Evolutionary conservation across 305 asterid species (phyloP).

Genomic region (Solanum hybrid): DNA sequence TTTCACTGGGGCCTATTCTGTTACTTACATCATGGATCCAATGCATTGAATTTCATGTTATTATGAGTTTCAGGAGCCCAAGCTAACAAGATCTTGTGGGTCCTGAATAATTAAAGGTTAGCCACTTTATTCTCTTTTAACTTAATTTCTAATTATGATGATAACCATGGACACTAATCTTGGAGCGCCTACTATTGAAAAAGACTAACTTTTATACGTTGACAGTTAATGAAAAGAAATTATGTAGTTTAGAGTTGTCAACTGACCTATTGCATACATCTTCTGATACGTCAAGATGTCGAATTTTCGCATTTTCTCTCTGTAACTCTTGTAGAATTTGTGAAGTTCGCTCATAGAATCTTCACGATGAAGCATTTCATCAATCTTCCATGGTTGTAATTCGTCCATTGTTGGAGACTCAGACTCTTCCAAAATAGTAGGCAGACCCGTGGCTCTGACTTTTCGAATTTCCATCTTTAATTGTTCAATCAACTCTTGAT

Average conservation of each 20-base stretch:
- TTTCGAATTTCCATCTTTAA: conserved; percentile 76
- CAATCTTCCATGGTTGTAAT: conserved; percentile 90
- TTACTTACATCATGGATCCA: conserved; percentile 3
- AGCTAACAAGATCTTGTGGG: conserved; percentile 38
- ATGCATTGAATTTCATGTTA: conserved; percentile 12
- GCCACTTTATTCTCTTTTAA: neutral
- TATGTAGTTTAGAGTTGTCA: neutral
- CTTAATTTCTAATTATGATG: neutral
- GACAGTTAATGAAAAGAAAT: neutral
- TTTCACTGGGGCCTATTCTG: neutral
- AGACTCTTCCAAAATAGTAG: conserved; percentile 91
- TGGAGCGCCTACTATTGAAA: conserved; percentile 9
- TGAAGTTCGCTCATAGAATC: conserved; percentile 74
- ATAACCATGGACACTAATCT: neutral
- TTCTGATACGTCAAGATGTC: conserved; percentile 95
- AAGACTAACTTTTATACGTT: neutral
- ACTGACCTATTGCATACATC: conserved; percentile 97
- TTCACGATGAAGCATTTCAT: conserved; percentile 50
- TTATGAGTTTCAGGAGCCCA: conserved; percentile 22
- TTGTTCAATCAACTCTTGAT: conserved; percentile 92
- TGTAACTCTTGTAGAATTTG: conserved; percentile 67
- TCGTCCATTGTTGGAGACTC: conserved; percentile 75
- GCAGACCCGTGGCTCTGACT: conserved; percentile 80
- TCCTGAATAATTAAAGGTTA: conserved; percentile 18
- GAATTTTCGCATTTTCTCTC: conserved; percentile 78